These are phyloP conservation scores for Colletotrichum sidae DNA, from an alignment of 2,329 filamentous ascomycete genomes.

Conservation along the genomic window DNA sequence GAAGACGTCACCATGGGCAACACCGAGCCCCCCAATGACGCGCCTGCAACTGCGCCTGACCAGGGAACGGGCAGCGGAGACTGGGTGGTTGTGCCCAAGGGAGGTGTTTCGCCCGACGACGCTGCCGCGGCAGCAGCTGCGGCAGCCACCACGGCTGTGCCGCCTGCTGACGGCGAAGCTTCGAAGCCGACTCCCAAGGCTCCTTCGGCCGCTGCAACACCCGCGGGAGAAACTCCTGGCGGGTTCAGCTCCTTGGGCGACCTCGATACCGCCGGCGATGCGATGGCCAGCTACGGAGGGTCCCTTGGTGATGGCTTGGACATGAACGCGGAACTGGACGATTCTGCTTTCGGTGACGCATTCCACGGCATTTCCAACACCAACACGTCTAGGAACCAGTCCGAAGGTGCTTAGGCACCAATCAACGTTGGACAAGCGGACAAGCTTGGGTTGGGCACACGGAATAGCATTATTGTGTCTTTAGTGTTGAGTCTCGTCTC, in stretches of 20 bases:
- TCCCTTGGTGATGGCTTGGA: slow-evolving; percentile 68
- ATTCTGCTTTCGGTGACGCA: slow-evolving; percentile 86
- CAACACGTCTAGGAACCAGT: slow-evolving; percentile 48
- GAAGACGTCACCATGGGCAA: slow-evolving; percentile 65
- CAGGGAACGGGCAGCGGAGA: slow-evolving; percentile 69
- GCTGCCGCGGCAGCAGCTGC: slow-evolving; percentile 41
- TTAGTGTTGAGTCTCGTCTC: no score
- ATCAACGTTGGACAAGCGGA: background rate
- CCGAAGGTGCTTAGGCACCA: slow-evolving; percentile 33
- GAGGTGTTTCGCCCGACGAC: slow-evolving; percentile 58
- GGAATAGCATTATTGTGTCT: no score
- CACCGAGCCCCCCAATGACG: slow-evolving; percentile 52
- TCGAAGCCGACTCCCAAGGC: slow-evolving; percentile 29
- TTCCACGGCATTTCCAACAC: slow-evolving; percentile 72
- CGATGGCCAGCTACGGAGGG: slow-evolving; percentile 69
- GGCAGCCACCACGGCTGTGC: slow-evolving; percentile 30
- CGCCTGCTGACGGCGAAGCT: slow-evolving; percentile 7
- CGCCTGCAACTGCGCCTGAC: slow-evolving; percentile 58
- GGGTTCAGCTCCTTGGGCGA: slow-evolving; percentile 72
- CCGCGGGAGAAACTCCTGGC: slow-evolving; percentile 48
- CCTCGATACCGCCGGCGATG: slow-evolving; percentile 78
- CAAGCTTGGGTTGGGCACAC: no score
- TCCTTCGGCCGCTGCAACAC: slow-evolving; percentile 57
- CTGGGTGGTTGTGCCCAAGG: slow-evolving; percentile 81
- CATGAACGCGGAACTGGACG: slow-evolving; percentile 76